A percentile compares a stretch with the other conserved stretches of the same genome.
Evolutionary conservation across 169 alveolate species (phyloP).

Genomic region (Toxoplasma gondii): DNA sequence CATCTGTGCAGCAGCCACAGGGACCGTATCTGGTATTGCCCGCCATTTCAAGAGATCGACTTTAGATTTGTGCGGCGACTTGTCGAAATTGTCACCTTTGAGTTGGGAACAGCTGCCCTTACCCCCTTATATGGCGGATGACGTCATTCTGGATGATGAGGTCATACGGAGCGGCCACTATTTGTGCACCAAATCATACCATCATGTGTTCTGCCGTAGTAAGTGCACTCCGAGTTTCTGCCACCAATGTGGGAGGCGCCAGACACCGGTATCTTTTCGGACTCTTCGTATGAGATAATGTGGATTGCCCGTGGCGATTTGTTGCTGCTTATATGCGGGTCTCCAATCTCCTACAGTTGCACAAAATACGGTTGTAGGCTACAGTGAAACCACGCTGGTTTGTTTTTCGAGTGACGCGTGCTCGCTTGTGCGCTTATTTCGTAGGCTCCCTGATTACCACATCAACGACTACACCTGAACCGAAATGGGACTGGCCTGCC

Average conservation of each 20-base stretch:
- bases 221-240: not conserved
- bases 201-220: slow-evolving; percentile 20
- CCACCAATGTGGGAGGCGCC: no score
- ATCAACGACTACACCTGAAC: not conserved
- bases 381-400: no score
- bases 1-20: not conserved
- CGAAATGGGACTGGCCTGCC: slow-evolving; percentile 29
- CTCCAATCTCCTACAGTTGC: no score
- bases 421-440: not conserved
- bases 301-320: no score
- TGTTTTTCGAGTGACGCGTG: no score
- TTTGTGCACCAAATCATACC: not conserved
- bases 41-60: not conserved
- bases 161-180: not conserved
- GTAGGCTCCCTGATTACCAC: not conserved
- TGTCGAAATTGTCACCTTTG: not conserved
- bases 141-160: not conserved
- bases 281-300: no score
- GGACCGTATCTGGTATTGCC: not conserved
- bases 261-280: no score
- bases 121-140: slow-evolving; percentile 27
- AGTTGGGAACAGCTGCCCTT: slow-evolving; percentile 20
- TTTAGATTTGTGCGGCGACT: not conserved
- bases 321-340: no score
- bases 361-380: no score